Base-by-base conservation (phyloP, 2,329 filamentous ascomycete genomes). In the Coniochaeta prunicola region DNA sequence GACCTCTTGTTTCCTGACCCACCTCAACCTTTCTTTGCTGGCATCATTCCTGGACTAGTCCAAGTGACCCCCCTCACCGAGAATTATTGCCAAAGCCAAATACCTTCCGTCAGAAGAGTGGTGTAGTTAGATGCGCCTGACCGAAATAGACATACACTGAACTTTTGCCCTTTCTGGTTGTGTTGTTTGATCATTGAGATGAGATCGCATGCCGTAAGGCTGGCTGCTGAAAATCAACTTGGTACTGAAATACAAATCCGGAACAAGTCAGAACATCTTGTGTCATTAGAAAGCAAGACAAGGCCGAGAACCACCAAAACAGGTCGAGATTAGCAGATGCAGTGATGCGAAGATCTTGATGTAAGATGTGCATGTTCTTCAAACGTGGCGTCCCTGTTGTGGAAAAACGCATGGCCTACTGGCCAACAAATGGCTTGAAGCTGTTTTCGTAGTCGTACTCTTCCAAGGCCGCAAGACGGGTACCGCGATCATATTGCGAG, bases 401-500 rank as follows among this genome's bases (percentile, higher is more conserved):
- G 24, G n/a, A 17, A 28, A 26, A 7, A 28, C 21, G 21, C 9
- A 5, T n/a, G 42, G 45, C 33, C 60, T 57, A 71, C 57, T 70
- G 64, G 17, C 59, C 61, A 7, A 60, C 24, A 57, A 70, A 68
- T 58, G 66, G 63, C 40, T 66, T 61, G 50, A 62, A 57, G 50
- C 64, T 61, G 36, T 58, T n/a, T 56, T 83, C 80, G 58, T 78
- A 80, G 62, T 83, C 80, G 59, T 77, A 82, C 66, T 88, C 83
- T 68, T 89, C 86, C 13, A 87, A 74, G 21, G 84, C 86, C 21
- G 88, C 87, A 61, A 89, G 81, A 59, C 85, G 83, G 30, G 89
- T 94, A 30, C 91, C 91, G 61, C 91, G 88, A 66, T 96, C 91
- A 66, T 85, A 96, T 67, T 90, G 87, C 24, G 89, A 92, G 57